phyloP scores from a whole-genome alignment of 2,329 filamentous ascomycete species.

The Hymenoscyphus repandus region DNA sequence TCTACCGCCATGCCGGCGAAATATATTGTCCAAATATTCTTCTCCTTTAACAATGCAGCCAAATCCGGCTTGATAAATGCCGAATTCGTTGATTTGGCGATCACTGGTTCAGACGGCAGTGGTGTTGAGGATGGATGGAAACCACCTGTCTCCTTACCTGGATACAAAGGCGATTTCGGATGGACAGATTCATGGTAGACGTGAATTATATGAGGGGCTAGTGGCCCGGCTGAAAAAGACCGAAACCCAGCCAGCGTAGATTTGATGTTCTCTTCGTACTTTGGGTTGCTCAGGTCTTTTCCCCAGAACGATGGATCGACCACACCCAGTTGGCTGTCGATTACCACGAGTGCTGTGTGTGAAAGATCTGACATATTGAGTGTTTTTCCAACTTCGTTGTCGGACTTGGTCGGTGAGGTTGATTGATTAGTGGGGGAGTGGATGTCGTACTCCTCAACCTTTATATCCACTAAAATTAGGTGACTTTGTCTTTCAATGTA shows the following conservation, averaged over 20 bases:
- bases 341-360: conserved; percentile 6
- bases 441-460: no score
- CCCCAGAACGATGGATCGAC: conserved; percentile 2
- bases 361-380: conserved; percentile 2
- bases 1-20: conserved; percentile 5
- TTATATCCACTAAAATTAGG: no score
- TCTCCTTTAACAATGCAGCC: conserved; percentile 1
- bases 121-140: conserved; percentile 2
- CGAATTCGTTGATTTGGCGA: conserved; percentile 3
- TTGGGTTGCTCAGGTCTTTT: conserved; percentile 1
- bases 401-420: no score
- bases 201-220: no score
- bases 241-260: neutral
- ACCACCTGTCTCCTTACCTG: neutral
- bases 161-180: conserved; percentile 1
- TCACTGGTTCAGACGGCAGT: neutral
- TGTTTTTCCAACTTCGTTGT: no score
- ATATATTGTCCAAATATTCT: conserved; percentile 4
- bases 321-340: conserved; percentile 6
- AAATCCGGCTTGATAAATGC: conserved; percentile 3
- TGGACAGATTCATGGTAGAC: conserved; percentile 4
- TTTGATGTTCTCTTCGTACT: neutral
- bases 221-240: no score
- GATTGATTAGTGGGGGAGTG: no score
- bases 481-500: no score